Evolutionary conservation across 345 rosid genomes (phyloP).

Genomic region (Gynandropsis gynandra): DNA sequence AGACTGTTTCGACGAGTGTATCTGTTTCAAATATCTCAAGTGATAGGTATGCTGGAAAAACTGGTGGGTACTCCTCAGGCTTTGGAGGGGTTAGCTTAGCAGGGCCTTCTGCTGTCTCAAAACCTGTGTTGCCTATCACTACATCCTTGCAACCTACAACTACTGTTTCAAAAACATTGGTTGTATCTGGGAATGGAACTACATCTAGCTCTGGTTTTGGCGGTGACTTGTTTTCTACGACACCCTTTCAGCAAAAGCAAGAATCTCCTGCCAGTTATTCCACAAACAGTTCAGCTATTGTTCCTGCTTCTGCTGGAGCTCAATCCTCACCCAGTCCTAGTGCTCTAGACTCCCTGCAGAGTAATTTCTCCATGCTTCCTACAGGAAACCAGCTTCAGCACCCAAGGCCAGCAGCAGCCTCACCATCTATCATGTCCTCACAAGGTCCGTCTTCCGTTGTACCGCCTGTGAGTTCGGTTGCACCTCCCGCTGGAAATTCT

Average conservation of each 20-base stretch:
- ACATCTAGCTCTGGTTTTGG: constrained; percentile 41
- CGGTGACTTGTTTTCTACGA: constrained; percentile 49
- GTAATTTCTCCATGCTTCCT: constrained; percentile 54
- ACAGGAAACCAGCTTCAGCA: constrained; percentile 47
- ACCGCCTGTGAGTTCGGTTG: constrained; percentile 49
- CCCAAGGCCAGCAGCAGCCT: constrained; percentile 38
- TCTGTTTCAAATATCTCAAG: constrained; percentile 39
- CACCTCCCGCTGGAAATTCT: constrained; percentile 41
- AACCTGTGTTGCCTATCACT: constrained; percentile 35
- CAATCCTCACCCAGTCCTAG: constrained; percentile 54
- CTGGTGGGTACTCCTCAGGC: constrained; percentile 37
- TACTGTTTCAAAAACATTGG: constrained; percentile 42
- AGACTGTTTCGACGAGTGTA: constrained; percentile 31
- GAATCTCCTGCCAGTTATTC: constrained; percentile 43
- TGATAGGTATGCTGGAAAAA: constrained; percentile 51
- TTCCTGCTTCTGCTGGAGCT: constrained; percentile 39
- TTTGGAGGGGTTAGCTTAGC: constrained; percentile 35
- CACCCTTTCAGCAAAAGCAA: constrained; percentile 36
- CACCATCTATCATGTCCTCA: constrained; percentile 46
- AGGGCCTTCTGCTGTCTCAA: constrained; percentile 33
- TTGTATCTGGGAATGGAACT: constrained; percentile 57
- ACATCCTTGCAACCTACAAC: constrained; percentile 28
- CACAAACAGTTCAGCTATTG: constrained; percentile 38
- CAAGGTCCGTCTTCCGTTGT: constrained; percentile 42
- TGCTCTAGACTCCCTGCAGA: constrained; percentile 65